Evolutionary conservation across 192 early-diverging fungal genomes (phyloP).

Genomic region (Coemansia sp.): DNA sequence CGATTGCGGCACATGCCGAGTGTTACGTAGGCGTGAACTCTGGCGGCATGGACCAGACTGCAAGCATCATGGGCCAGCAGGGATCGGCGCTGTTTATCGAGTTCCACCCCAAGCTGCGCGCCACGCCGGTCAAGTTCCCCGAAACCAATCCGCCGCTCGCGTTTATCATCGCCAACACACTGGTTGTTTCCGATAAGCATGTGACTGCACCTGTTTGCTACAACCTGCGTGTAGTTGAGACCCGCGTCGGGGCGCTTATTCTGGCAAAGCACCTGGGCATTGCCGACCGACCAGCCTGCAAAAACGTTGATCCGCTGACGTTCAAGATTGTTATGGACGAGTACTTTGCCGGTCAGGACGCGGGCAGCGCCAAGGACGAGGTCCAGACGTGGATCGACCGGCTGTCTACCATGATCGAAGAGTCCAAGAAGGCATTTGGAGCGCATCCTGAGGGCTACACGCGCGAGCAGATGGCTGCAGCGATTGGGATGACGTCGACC

Average conservation of each 20-base stretch:
- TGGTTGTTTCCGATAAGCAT: constrained; percentile 83
- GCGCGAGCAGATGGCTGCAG: constrained; percentile 39
- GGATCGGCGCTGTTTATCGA: constrained; percentile 79
- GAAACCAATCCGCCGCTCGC: constrained; percentile 53
- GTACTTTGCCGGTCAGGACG: constrained; percentile 21
- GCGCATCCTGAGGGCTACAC: constrained; percentile 32
- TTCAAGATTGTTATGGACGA: constrained; percentile 50
- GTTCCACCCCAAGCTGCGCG: constrained; percentile 73
- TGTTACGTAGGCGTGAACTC: constrained; percentile 79
- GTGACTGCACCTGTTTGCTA: constrained; percentile 86
- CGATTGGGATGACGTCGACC: constrained; percentile 40
- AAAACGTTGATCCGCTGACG: constrained; percentile 62
- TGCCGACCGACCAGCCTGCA: constrained; percentile 43
- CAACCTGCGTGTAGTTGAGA: constrained; percentile 92
- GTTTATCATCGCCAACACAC: constrained; percentile 89
- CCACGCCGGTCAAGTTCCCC: constrained; percentile 67
- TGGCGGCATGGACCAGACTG: constrained; percentile 90
- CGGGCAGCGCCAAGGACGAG: neutral
- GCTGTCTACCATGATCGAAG: constrained; percentile 26
- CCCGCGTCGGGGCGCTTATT: constrained; percentile 72
- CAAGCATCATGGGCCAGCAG: constrained; percentile 76
- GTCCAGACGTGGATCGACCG: constrained; percentile 38
- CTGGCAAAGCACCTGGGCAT: constrained; percentile 58
- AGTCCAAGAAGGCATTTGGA: constrained; percentile 16
- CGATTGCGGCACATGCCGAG: constrained; percentile 77